Conservation (phyloP, 257 asterid species). For the Orobanche coerulescens region DNA sequence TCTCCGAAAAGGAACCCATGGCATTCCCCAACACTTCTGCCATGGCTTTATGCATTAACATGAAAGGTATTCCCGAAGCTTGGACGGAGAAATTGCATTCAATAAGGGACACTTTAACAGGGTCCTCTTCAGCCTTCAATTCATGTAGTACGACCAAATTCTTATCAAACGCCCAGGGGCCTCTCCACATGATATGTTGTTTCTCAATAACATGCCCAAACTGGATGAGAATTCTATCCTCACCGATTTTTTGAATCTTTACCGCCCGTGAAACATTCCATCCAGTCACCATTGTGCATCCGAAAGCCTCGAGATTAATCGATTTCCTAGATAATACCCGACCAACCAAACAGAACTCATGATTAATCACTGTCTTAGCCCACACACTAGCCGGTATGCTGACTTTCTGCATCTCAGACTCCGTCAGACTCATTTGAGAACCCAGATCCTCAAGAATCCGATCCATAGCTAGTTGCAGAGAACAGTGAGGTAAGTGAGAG, state of each 20-base stretch:
- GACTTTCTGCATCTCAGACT: too few relatives aligned
- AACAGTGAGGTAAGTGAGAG: too few relatives aligned
- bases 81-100: background rate
- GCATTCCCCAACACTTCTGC: background rate
- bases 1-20: background rate
- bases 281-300: background rate
- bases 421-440: too few relatives aligned
- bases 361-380: background rate
- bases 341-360: background rate
- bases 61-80: background rate
- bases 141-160: background rate
- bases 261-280: background rate
- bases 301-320: background rate
- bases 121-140: background rate
- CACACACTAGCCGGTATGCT: background rate
- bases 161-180: background rate
- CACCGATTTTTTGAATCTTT: background rate
- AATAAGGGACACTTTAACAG: background rate
- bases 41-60: background rate
- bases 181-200: background rate
- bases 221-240: background rate
- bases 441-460: too few relatives aligned
- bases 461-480: too few relatives aligned
- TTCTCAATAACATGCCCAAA: background rate
- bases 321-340: background rate